Base-by-base conservation (phyloP, 805 yeast species). In the Candida taoyuanica region DNA sequence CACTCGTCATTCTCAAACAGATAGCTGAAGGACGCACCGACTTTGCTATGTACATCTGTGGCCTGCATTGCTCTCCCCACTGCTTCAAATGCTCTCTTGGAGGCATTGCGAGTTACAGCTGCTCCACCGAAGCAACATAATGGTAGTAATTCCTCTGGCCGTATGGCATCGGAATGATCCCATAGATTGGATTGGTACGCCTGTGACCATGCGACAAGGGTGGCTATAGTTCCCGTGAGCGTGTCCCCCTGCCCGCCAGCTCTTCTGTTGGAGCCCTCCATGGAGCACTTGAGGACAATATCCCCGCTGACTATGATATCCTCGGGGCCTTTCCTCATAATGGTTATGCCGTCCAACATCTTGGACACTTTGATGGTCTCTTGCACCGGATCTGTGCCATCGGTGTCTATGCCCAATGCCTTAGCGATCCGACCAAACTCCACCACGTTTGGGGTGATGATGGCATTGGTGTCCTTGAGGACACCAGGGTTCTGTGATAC, bases 231-330 rank as follows among this genome's bases (percentile, higher is more conserved):
- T 0, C 98, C 98, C 1, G 91, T 76, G 28, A 93, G 59, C 0
- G 96, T 84, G 52, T 93, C 98, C 18, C 98, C 98, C 63, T 93
- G 98, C 0, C 98, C 98, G 11, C 97, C 96, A 7, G 85, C 94
- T 37, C 98, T 70, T 53, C 85, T 82, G 34, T 64, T 60, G 6
- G 93, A 81, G 1, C 98, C 97, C 13, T 58, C 51, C 23, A 65
- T 53, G 25, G 68, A 68, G 44, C 70, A 73, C 3, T 62, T 50
- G 6, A 85, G 45, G 5, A 63, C 51, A 5, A 59, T 53, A 4
- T 62, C 65, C 2, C 74, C 75, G 35, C 70, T 64, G 5, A 77
- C 81, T 9, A 88, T 81, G 26, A 73, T 47, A 53, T 93, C 98
- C 2, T 49, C 47, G 0, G 50, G 38, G 2, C 97, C 97, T 59